Evolutionary conservation across 495 filamentous ascomycete genomes (phyloP).

Genomic region (Acidiella bohemica): DNA sequence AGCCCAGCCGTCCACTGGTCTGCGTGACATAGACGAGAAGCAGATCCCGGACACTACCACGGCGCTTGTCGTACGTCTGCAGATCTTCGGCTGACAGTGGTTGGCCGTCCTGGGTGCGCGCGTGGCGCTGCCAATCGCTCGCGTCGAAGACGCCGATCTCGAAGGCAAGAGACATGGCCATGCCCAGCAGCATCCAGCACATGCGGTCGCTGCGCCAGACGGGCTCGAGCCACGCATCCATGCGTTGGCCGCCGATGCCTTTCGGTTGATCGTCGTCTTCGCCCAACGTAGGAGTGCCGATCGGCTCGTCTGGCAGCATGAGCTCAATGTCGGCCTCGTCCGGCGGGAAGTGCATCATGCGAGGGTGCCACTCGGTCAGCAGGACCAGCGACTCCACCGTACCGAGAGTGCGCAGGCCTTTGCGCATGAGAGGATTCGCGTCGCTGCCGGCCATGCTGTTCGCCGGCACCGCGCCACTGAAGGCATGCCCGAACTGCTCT

Average conservation of each 20-base stretch:
- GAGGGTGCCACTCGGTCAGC: conserved; percentile 92
- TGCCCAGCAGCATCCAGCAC: conserved; percentile 96
- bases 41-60: conserved; percentile 67
- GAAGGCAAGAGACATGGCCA: conserved; percentile 74
- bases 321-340: conserved; percentile 60
- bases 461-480: conserved; percentile 55
- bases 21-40: conserved; percentile 84
- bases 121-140: conserved; percentile 46
- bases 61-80: conserved; percentile 64
- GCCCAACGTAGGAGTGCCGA: neutral
- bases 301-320: conserved; percentile 27
- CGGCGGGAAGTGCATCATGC: conserved; percentile 88
- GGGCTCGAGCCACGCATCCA: conserved; percentile 90
- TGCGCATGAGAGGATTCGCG: conserved; percentile 33
- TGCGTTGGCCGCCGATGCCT: conserved; percentile 47
- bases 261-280: conserved; percentile 25
- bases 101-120: conserved; percentile 35
- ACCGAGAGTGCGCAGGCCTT: conserved; percentile 76
- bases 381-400: conserved; percentile 89
- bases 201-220: conserved; percentile 94
- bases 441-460: conserved; percentile 36
- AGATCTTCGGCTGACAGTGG: conserved; percentile 34
- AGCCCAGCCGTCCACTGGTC: conserved; percentile 77
- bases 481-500: conserved; percentile 81
- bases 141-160: conserved; percentile 92